These are phyloP conservation scores for Xerocomellus intermedius DNA, from an alignment of 768 basidiomycete genomes.

Conservation along the genomic window DNA sequence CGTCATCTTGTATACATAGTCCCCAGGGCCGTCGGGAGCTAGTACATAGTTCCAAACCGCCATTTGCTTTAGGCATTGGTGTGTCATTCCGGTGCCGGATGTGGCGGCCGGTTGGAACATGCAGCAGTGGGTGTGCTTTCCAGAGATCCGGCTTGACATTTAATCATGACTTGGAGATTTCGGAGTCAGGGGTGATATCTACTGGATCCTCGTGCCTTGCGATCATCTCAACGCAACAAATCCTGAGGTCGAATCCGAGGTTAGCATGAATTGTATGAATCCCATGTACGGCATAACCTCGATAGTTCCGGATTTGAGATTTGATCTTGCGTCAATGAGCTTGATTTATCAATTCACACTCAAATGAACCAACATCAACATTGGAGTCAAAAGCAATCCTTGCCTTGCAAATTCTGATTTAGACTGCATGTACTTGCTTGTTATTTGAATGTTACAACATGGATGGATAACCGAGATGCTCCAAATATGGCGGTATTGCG, in stretches of 20 bases:
- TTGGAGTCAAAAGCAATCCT: neutral
- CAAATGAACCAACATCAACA: neutral
- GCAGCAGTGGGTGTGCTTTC: neutral
- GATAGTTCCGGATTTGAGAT: neutral
- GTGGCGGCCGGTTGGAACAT: constrained; percentile 1
- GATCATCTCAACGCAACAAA: neutral
- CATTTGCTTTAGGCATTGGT: neutral
- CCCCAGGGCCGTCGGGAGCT: neutral
- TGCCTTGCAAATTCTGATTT: neutral
- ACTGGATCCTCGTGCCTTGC: neutral
- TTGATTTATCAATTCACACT: neutral
- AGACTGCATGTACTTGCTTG: neutral
- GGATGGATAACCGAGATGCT: neutral
- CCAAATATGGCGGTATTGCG: constrained; percentile 3
- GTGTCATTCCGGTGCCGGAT: neutral
- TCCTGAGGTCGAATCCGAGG: constrained; percentile 8
- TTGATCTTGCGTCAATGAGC: neutral
- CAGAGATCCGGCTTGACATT: neutral
- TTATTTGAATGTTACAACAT: neutral
- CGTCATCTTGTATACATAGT: too few relatives aligned
- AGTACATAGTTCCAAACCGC: neutral
- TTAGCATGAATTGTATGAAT: neutral
- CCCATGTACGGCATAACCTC: constrained; percentile 13
- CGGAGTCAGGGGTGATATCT: neutral
- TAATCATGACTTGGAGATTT: neutral